Evolutionary conservation across 345 rosid species (phyloP).

Genomic region (Raphanus raphanistrum): DNA sequence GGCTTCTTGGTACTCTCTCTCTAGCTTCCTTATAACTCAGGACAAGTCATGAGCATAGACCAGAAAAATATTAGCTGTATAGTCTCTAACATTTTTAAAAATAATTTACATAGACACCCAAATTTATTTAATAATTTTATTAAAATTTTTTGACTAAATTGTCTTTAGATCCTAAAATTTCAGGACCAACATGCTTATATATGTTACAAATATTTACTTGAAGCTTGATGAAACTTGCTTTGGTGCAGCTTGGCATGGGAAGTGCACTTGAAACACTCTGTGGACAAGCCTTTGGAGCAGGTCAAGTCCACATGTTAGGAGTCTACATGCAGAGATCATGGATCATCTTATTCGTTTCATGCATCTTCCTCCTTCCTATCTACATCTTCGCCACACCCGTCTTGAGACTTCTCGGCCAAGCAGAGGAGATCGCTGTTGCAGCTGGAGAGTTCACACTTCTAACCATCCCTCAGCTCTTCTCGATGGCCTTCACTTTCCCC

Average conservation of each 20-base stretch:
- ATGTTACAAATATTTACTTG: neutral
- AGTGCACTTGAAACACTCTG: slow-evolving; percentile 90
- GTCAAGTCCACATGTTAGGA: slow-evolving; percentile 70
- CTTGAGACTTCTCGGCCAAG: slow-evolving; percentile 59
- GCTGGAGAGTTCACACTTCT: slow-evolving; percentile 61
- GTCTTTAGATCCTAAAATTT: too few relatives aligned
- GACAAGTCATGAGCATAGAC: neutral
- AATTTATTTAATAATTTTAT: too few relatives aligned
- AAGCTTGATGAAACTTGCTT: neutral
- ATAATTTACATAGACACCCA: too few relatives aligned
- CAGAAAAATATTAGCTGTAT: too few relatives aligned
- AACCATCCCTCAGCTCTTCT: slow-evolving; percentile 65
- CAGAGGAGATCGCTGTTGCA: slow-evolving; percentile 47
- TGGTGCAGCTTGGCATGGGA: slow-evolving; percentile 81
- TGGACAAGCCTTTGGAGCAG: slow-evolving; percentile 90
- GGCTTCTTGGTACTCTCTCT: slow-evolving; percentile 59
- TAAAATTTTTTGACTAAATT: too few relatives aligned
- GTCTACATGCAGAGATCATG: slow-evolving; percentile 83
- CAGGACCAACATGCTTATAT: too few relatives aligned
- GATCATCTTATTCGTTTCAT: slow-evolving; percentile 51
- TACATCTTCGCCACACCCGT: slow-evolving; percentile 67
- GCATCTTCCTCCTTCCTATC: slow-evolving; percentile 54
- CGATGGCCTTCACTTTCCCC: slow-evolving; percentile 64
- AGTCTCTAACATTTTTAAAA: too few relatives aligned
- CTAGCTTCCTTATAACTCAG: neutral